Percentiles rank a stretch among this genome's conserved stretches.
Conservation (phyloP, 768 basidiomycete species). For the Mycena metata region DNA sequence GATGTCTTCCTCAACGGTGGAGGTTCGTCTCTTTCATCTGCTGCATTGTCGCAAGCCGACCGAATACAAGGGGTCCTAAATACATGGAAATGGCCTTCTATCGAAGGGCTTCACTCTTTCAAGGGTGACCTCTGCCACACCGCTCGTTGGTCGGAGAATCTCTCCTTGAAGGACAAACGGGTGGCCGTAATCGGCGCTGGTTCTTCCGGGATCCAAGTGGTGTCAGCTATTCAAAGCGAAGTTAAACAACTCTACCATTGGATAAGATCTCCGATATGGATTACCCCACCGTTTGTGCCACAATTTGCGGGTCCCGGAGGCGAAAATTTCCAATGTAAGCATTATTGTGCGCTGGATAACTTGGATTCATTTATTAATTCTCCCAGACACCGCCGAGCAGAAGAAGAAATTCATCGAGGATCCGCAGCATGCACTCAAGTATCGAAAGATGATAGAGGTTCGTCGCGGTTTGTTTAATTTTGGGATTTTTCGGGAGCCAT, state of each 20-base stretch:
- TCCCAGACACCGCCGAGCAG: slow-evolving; percentile 56
- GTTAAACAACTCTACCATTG: slow-evolving; percentile 47
- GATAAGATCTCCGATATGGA: slow-evolving; percentile 51
- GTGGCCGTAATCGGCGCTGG: slow-evolving; percentile 54
- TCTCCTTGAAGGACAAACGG: slow-evolving; percentile 51
- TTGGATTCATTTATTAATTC: slow-evolving; percentile 4
- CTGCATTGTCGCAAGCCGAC: background rate
- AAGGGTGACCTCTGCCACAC: slow-evolving; percentile 53
- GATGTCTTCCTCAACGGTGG: slow-evolving; percentile 44
- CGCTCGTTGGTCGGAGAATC: slow-evolving; percentile 47
- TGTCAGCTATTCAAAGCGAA: slow-evolving; percentile 42
- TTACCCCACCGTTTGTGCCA: slow-evolving; percentile 38
- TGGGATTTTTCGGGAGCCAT: slow-evolving; percentile 5
- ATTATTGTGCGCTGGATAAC: background rate
- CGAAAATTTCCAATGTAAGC: slow-evolving; percentile 18
- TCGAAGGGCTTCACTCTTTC: slow-evolving; percentile 50
- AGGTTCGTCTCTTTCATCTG: slow-evolving; percentile 24
- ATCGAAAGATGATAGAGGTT: slow-evolving; percentile 57
- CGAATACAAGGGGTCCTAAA: slow-evolving; percentile 45
- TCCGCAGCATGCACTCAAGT: slow-evolving; percentile 54
- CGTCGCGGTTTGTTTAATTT: slow-evolving; percentile 2
- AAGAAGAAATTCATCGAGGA: slow-evolving; percentile 53
- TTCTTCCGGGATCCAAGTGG: slow-evolving; percentile 14
- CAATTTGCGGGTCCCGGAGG: slow-evolving; percentile 19
- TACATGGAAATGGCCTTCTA: slow-evolving; percentile 56